A percentile compares a stretch with the other conserved stretches of the same genome.
Evolutionary conservation across 495 filamentous ascomycete species (phyloP).

Genomic region (Neurospora tetraspora): DNA sequence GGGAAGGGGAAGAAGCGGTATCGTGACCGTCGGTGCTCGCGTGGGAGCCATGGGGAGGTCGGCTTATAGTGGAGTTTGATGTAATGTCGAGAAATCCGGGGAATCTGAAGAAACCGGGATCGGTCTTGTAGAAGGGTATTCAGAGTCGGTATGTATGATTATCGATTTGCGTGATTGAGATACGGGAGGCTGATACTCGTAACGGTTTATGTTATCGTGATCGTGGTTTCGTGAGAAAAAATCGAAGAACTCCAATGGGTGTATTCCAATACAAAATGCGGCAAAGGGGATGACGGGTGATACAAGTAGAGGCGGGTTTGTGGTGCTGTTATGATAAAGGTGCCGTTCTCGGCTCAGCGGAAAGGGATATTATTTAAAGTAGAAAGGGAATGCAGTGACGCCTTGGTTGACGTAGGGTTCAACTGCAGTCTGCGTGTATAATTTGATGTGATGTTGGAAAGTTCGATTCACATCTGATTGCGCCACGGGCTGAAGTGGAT

Average conservation of each 20-base stretch:
- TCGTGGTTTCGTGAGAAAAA: background rate
- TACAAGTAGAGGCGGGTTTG: background rate
- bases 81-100: background rate
- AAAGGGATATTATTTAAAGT: background rate
- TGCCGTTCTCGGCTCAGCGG: background rate
- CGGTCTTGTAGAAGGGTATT: background rate
- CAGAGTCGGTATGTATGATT: background rate
- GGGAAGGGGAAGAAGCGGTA: conserved; percentile 69
- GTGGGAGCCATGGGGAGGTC: conserved; percentile 6
- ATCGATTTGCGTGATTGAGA: background rate
- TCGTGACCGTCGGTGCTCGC: conserved; percentile 27
- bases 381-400: background rate
- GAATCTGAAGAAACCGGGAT: background rate
- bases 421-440: background rate
- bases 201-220: background rate
- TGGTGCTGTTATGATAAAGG: background rate
- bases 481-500: background rate
- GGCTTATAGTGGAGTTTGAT: background rate
- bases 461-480: background rate
- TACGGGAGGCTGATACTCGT: background rate
- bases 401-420: background rate
- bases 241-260: background rate
- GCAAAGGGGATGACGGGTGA: background rate
- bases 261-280: background rate
- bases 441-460: background rate